Percentiles rank a stretch among this genome's conserved stretches.
phyloP scores from a whole-genome alignment of 768 basidiomycete genomes.

The Suillus lakei region DNA sequence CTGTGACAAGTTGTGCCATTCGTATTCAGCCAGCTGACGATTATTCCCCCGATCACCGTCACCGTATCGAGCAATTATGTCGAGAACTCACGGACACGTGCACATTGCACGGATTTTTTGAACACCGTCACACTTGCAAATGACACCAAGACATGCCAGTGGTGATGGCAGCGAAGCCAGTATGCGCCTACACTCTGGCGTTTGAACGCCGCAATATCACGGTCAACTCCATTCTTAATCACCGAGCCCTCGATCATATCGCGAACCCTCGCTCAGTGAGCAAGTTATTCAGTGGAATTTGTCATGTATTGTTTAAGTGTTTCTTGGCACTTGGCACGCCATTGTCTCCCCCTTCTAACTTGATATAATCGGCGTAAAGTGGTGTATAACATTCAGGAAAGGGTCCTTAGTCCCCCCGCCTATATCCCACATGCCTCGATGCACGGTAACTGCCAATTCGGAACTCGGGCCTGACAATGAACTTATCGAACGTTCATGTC shows the following conservation, averaged over 20 bases:
- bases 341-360: not conserved
- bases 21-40: not conserved
- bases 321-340: not conserved
- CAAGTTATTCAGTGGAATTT: not conserved
- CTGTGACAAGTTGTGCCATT: not conserved
- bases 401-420: not conserved
- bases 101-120: not conserved
- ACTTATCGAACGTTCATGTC: not conserved
- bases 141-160: not conserved
- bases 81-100: not conserved
- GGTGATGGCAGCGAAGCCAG: not conserved
- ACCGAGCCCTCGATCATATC: not conserved
- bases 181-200: not conserved
- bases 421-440: not conserved
- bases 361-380: not conserved
- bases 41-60: slow-evolving; percentile 1
- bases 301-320: not conserved
- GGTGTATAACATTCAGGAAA: not conserved
- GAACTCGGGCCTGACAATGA: not conserved
- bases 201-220: not conserved
- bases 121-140: not conserved
- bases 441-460: not conserved
- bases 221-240: not conserved
- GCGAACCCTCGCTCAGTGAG: not conserved
- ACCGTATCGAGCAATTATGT: not conserved